phyloP scores from a whole-genome alignment of 176 grass and related monocot genomes.

The Melocanna baccifera region DNA sequence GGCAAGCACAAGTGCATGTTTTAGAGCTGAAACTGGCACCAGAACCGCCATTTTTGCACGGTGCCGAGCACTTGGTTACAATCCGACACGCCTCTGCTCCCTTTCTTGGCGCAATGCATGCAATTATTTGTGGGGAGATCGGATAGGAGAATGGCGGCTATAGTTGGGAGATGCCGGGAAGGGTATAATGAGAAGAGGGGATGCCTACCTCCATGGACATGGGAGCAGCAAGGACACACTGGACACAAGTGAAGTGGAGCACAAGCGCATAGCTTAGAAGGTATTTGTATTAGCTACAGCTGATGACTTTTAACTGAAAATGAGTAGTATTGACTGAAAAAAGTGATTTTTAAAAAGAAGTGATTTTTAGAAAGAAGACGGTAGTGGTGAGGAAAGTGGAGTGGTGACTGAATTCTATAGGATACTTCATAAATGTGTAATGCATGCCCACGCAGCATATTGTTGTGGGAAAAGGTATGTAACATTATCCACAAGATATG shows the following conservation, averaged over 20 bases:
- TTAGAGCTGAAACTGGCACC: neutral
- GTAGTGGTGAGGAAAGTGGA: too few relatives aligned
- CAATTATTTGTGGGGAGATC: neutral
- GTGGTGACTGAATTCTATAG: too few relatives aligned
- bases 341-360: too few relatives aligned
- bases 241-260: slow-evolving; percentile 26
- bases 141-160: neutral
- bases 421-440: too few relatives aligned
- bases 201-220: slow-evolving; percentile 1
- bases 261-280: neutral
- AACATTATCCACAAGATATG: slow-evolving; percentile 6
- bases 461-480: neutral
- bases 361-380: too few relatives aligned
- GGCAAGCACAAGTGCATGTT: neutral
- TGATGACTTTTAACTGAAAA: too few relatives aligned
- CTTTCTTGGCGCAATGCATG: neutral
- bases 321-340: too few relatives aligned
- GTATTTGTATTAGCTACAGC: too few relatives aligned
- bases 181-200: neutral
- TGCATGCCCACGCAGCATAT: too few relatives aligned
- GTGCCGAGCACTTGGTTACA: neutral
- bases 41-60: neutral
- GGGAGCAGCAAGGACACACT: neutral
- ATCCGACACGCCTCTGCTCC: neutral
- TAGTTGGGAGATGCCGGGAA: neutral